These are phyloP conservation scores for Fomitopsis serialis DNA, from an alignment of 768 basidiomycete genomes.

Conservation along the genomic window DNA sequence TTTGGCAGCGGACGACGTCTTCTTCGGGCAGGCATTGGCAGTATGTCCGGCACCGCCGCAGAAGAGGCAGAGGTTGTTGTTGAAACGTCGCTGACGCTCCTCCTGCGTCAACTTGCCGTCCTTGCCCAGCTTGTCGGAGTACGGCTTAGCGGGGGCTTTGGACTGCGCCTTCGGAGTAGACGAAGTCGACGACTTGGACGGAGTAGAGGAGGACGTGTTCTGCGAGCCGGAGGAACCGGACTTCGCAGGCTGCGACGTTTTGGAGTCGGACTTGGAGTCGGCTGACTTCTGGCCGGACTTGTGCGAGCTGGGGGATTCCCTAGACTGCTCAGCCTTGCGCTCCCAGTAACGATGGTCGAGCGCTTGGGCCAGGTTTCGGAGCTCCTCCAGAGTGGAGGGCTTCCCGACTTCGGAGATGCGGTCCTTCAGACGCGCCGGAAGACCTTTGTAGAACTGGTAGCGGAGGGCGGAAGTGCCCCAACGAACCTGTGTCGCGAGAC, in stretches of 20 bases:
- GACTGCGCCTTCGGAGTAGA: too few species aligned
- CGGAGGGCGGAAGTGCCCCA: slow-evolving; percentile 9
- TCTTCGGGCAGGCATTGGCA: slow-evolving; percentile 21
- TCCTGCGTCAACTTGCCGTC: slow-evolving; percentile 18
- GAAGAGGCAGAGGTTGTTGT: slow-evolving; percentile 29
- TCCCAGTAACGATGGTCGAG: slow-evolving; percentile 13
- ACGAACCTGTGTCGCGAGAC: slow-evolving; percentile 1
- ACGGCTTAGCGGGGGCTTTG: background rate
- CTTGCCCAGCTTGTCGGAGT: background rate
- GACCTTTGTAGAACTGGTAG: slow-evolving; percentile 10
- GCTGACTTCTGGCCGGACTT: background rate
- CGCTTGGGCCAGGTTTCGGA: slow-evolving; percentile 1
- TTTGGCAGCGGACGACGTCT: background rate
- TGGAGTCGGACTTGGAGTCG: background rate
- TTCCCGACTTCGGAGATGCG: slow-evolving; percentile 5
- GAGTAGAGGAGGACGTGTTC: background rate
- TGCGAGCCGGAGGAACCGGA: background rate
- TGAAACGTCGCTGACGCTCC: slow-evolving; percentile 20
- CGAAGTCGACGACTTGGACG: background rate
- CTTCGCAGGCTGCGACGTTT: too few species aligned
- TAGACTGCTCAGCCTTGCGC: background rate
- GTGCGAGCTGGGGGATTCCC: background rate
- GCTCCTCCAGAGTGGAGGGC: background rate
- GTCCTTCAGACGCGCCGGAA: slow-evolving; percentile 11
- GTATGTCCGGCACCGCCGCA: slow-evolving; percentile 28